phyloP scores from a whole-genome alignment of 2,329 filamentous ascomycete genomes.

The Mariannaea sp. region DNA sequence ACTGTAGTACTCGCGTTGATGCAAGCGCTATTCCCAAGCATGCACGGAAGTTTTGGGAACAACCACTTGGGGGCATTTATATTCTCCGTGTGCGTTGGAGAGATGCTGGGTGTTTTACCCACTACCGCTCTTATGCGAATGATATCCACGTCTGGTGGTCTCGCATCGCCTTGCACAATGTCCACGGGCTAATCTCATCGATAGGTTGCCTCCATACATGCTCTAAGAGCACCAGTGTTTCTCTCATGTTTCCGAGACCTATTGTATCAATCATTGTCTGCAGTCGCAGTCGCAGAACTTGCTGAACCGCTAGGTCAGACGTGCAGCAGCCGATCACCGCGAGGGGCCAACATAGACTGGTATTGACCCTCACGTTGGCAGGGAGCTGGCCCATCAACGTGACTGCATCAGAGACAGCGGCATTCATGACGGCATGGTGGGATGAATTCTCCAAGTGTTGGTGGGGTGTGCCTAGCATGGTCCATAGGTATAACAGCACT shows the following conservation, averaged over 20 bases:
- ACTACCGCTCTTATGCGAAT: slow-evolving; percentile 52
- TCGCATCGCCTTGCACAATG: slow-evolving; percentile 51
- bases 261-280: slow-evolving; percentile 44
- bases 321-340: slow-evolving; percentile 47
- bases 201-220: slow-evolving; percentile 47
- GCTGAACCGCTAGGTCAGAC: slow-evolving; percentile 41
- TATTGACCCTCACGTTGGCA: slow-evolving; percentile 44
- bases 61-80: too few species aligned
- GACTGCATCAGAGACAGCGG: slow-evolving; percentile 40
- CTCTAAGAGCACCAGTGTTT: slow-evolving; percentile 48
- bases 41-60: too few species aligned
- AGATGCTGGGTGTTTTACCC: too few species aligned
- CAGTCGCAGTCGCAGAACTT: slow-evolving; percentile 42
- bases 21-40: too few species aligned
- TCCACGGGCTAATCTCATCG: slow-evolving; percentile 47
- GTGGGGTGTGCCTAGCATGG: slow-evolving; percentile 40
- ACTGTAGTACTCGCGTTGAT: too few species aligned
- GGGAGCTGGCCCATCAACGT: slow-evolving; percentile 41
- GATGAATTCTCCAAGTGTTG: slow-evolving; percentile 25
- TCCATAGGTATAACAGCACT: slow-evolving; percentile 50
- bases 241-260: slow-evolving; percentile 52
- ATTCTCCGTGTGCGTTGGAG: too few species aligned
- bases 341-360: slow-evolving; percentile 47
- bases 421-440: slow-evolving; percentile 35
- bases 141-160: slow-evolving; percentile 54